These are phyloP conservation scores for Asterionellopsis glacialis DNA, from an alignment of 108 stramenopile species.

Conservation along the genomic window DNA sequence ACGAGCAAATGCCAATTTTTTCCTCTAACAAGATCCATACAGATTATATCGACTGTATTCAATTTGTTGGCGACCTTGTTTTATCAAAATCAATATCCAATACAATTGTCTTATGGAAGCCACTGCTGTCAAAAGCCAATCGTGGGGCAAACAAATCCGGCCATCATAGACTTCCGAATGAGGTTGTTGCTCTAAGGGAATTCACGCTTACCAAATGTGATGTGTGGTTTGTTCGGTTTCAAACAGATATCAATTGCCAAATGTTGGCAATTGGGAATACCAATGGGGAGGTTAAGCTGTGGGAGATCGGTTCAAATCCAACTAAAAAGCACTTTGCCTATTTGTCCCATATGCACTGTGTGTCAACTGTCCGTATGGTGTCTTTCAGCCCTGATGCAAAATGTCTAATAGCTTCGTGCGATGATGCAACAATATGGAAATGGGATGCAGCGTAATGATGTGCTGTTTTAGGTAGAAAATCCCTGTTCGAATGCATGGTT, in stretches of 20 bases:
- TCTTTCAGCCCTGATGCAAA: conserved; percentile 53
- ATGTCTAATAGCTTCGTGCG: conserved; percentile 45
- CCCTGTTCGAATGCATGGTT: too few relatives aligned
- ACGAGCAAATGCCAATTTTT: conserved; percentile 65
- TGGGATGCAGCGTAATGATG: conserved; percentile 29
- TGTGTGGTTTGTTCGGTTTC: conserved; percentile 72
- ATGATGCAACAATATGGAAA: conserved; percentile 53
- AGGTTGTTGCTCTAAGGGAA: conserved; percentile 10
- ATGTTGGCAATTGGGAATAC: conserved; percentile 69
- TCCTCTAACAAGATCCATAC: conserved; percentile 64
- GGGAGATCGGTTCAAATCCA: conserved; percentile 42
- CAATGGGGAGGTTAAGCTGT: conserved; percentile 64
- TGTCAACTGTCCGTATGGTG: conserved; percentile 43
- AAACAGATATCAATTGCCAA: conserved; percentile 25
- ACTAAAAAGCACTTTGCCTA: conserved; percentile 27
- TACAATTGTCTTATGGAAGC: conserved; percentile 75
- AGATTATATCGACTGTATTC: conserved; percentile 79
- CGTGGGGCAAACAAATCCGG: neutral
- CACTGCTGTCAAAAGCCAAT: conserved; percentile 26
- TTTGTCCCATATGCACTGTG: conserved; percentile 14
- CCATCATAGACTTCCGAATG: conserved; percentile 12
- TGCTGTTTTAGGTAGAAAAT: too few relatives aligned
- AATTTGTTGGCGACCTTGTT: conserved; percentile 73
- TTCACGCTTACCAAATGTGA: conserved; percentile 29
- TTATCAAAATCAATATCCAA: conserved; percentile 68